Base-by-base conservation (phyloP, 1,284 basidiomycete genomes). In the Veloporphyrellus conicus region DNA sequence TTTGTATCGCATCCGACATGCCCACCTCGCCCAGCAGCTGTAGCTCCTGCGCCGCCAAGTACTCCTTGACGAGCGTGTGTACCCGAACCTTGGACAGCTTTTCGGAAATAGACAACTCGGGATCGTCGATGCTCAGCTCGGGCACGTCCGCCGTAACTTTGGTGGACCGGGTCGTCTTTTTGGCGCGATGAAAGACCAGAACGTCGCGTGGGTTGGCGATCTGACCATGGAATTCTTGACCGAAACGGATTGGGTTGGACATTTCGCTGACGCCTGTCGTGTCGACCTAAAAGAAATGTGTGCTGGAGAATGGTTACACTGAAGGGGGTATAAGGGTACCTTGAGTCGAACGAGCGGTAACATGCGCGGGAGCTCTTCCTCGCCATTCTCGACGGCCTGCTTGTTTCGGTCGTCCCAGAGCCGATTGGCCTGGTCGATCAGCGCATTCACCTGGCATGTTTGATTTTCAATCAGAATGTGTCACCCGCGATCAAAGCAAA, bases 191-290 rank as follows among this genome's bases (percentile, higher is more conserved):
- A 69, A 97, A 97, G 39, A 92, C 78, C 25, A 99, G 79, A 23
- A 95, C 80, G 60, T 98, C 94, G 33, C 90, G 82, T 6, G 95
- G 94, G 63, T 99, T 99, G 10, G 95, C 96, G 14, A 99, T 81
- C 19, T 80, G 81, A 2, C 90, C 92, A 50, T 86, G 79, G 67
- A 96, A 98, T 64, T 96, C 92, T 66, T 96, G 93, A 1, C 96
- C 95, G 64, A 99, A 97, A 8, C 95, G 87, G 42, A 95, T 88
- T 12, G 94, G 91, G 66, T 99, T 99, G 40, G 88, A 90, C 71
- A 93, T 91, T 56, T 91, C 89, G 48, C 83, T 84, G 6, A 86
- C 87, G 42, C 87, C 87, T 0, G 90, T 92, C 1, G 93, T 95
- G 63, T 97, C 93, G 20, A 96, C 92, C 85, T 88, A 54, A 18